Base-by-base conservation (phyloP, 495 filamentous ascomycete species). In the Diplogelasinospora grovesii region DNA sequence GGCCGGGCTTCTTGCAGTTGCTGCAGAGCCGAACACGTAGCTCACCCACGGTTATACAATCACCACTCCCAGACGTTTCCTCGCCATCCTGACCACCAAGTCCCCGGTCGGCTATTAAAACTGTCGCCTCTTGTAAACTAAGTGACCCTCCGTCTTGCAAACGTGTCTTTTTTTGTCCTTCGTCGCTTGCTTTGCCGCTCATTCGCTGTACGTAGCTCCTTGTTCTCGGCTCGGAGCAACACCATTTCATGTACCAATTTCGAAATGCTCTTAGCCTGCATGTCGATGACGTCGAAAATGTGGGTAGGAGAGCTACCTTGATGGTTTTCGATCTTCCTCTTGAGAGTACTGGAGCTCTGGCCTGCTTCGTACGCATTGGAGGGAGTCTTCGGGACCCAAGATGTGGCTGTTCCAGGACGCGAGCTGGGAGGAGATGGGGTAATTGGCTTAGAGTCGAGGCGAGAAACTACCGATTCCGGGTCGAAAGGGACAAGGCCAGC, bases 191-290 rank as follows among this genome's bases (percentile, higher is more conserved):
- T 31, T n/a, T n/a, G 28, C 28, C n/a, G 28, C 28, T 31, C 28
- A 31, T 31, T 31, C 16, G 5, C 28, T 31, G 7, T 22, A 7
- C 31, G 25, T 11, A 47, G 28, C 10, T 31, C 28, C 5, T n/a
- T 10, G 28, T n/a, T 31, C 28, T 31, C 28, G n/a, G n/a, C 10
- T 16, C 19, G 9, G 9, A 48, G 8, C 14, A 48, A 38, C 13
- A 19, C 32, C 16, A 41, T 27, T 13, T 42, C n/a, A 25, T 48
- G 21, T 22, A 28, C 26, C 3, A 48, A 15, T 10, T 31, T 37
- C 8, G 37, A 21, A 8, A 19, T 41, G 2, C 37, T 22, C 22
- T 41, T 46, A 18, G 37, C 28, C 16, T n/a, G 28, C n/a, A 14
- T n/a, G 28, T 31, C 28, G n/a, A 31, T n/a, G 5, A n/a, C 10